Percentiles rank a stretch among this genome's conserved stretches.
Evolutionary conservation across 306 rosid genomes (phyloP).

Genomic region (Quercus mongolica): DNA sequence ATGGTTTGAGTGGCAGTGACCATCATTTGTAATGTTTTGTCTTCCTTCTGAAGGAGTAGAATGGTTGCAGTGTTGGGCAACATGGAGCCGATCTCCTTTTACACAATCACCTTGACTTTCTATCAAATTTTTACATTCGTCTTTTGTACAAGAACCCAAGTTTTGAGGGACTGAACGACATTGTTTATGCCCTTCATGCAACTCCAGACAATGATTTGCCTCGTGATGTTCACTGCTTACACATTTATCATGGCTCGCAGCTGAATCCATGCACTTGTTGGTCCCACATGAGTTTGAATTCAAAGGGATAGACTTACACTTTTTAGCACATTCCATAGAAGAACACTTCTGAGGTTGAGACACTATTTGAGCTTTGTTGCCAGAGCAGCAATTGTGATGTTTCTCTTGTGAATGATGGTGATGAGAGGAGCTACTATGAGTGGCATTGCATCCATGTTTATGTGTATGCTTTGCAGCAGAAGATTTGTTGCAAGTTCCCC

Average conservation of each 20-base stretch:
- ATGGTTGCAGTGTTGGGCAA: slow-evolving; percentile 21
- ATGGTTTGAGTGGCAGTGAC: slow-evolving; percentile 33
- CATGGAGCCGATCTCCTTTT: slow-evolving; percentile 24
- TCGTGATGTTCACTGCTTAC: slow-evolving; percentile 22
- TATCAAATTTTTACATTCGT: neutral
- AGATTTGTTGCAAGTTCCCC: slow-evolving; percentile 43
- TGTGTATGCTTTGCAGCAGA: slow-evolving; percentile 29
- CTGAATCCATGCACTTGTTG: slow-evolving; percentile 12
- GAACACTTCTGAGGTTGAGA: slow-evolving; percentile 36
- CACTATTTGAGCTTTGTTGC: neutral
- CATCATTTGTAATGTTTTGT: neutral
- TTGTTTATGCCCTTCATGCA: slow-evolving; percentile 24
- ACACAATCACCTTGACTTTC: slow-evolving; percentile 17
- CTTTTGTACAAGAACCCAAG: slow-evolving; percentile 15
- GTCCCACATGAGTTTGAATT: slow-evolving; percentile 32
- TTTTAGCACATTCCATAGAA: slow-evolving; percentile 28
- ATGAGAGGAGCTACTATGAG: slow-evolving; percentile 26
- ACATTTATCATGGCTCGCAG: slow-evolving; percentile 24
- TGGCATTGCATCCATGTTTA: slow-evolving; percentile 36
- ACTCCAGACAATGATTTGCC: slow-evolving; percentile 26
- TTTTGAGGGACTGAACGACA: slow-evolving; percentile 21
- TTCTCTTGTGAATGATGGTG: slow-evolving; percentile 25
- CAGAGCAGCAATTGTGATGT: slow-evolving; percentile 43
- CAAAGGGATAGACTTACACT: slow-evolving; percentile 27
- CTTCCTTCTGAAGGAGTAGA: slow-evolving; percentile 18